A percentile compares a stretch with the other conserved stretches of the same genome.
phyloP scores from a whole-genome alignment of 2,329 filamentous ascomycete genomes.

The Cytospora chrysosperma region DNA sequence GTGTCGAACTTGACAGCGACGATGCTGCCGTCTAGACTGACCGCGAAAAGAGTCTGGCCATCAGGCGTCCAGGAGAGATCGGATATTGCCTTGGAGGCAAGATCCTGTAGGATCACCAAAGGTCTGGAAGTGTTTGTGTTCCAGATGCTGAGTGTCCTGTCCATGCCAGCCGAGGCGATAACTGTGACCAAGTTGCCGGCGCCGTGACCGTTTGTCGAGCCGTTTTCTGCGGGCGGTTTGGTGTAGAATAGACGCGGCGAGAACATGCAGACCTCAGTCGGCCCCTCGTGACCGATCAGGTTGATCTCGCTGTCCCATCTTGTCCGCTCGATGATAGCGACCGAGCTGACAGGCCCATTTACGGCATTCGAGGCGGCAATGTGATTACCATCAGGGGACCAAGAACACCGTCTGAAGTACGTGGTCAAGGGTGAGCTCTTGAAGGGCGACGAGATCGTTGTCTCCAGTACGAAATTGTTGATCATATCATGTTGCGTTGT shows the following conservation, averaged over 20 bases:
- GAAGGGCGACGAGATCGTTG: slow-evolving; percentile 86
- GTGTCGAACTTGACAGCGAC: slow-evolving; percentile 77
- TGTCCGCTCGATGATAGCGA: slow-evolving; percentile 90
- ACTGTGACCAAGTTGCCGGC: slow-evolving; percentile 71
- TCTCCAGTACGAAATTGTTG: slow-evolving; percentile 93
- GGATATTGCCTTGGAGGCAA: slow-evolving; percentile 88
- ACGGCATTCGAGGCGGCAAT: slow-evolving; percentile 96
- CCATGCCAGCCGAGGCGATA: slow-evolving; percentile 93
- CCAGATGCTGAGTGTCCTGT: slow-evolving; percentile 96
- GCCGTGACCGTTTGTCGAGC: slow-evolving; percentile 47
- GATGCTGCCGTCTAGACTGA: slow-evolving; percentile 87
- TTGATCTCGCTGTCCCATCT: slow-evolving; percentile 97
- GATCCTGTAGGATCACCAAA: slow-evolving; percentile 83
- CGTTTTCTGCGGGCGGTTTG: slow-evolving; percentile 59
- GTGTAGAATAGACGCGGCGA: slow-evolving; percentile 86
- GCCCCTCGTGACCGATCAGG: slow-evolving; percentile 93
- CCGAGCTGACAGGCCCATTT: slow-evolving; percentile 94
- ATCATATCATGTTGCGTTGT: slow-evolving; percentile 92
- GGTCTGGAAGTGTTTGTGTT: slow-evolving; percentile 94
- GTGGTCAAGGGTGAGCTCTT: slow-evolving; percentile 90
- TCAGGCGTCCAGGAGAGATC: slow-evolving; percentile 94
- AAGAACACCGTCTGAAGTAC: slow-evolving; percentile 94
- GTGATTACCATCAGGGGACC: slow-evolving; percentile 96
- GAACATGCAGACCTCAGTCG: slow-evolving; percentile 96
- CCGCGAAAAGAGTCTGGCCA: slow-evolving; percentile 81